Evolutionary conservation across 768 basidiomycete genomes (phyloP).

Genomic region (Macrolepiota albuminosa): DNA sequence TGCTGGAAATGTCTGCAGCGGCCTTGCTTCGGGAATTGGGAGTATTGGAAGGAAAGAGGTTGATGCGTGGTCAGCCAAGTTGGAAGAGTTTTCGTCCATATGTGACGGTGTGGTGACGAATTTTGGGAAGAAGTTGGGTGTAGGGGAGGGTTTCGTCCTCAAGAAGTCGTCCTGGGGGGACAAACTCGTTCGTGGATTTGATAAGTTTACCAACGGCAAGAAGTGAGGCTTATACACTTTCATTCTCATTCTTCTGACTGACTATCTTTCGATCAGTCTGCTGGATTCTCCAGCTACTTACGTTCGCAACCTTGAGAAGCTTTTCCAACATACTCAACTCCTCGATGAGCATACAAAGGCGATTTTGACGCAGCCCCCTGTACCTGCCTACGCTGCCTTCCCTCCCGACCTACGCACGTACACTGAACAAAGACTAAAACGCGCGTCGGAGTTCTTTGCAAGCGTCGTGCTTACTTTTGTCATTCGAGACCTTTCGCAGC

Average conservation of each 20-base stretch:
- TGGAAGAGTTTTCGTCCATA: conserved; percentile 76
- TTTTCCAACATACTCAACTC: conserved; percentile 74
- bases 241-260: conserved; percentile 10
- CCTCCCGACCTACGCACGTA: conserved; percentile 56
- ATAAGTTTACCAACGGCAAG: conserved; percentile 86
- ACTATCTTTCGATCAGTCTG: conserved; percentile 43
- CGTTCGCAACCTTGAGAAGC: conserved; percentile 66
- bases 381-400: conserved; percentile 71
- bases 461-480: conserved; percentile 87
- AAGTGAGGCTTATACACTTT: conserved; percentile 47
- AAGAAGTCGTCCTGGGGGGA: conserved; percentile 81
- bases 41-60: conserved; percentile 75
- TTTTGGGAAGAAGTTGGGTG: conserved; percentile 84
- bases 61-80: conserved; percentile 68
- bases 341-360: conserved; percentile 86
- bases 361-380: conserved; percentile 55
- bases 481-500: conserved; percentile 77
- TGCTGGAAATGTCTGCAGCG: conserved; percentile 72
- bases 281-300: conserved; percentile 87
- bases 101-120: conserved; percentile 78
- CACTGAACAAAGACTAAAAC: conserved; percentile 71
- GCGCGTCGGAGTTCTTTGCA: conserved; percentile 88
- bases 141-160: conserved; percentile 81
- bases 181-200: conserved; percentile 69
- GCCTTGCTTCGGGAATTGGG: conserved; percentile 69